phyloP scores from a whole-genome alignment of 2,329 filamentous ascomycete species.

The Fusarium hostae region DNA sequence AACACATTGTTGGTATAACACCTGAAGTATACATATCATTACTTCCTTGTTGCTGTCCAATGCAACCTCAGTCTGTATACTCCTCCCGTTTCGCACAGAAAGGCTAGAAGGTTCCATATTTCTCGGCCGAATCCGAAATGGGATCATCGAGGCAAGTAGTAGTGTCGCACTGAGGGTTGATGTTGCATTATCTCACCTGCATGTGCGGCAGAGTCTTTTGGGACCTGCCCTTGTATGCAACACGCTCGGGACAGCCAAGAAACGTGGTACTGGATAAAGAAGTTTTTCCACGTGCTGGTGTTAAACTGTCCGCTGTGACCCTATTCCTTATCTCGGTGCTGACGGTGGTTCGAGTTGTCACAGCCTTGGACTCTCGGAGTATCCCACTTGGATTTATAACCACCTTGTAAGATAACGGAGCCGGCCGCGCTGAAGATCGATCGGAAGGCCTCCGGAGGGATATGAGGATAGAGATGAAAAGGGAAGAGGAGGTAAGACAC shows the following conservation, averaged over 20 bases:
- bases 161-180: background rate
- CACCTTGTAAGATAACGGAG: background rate
- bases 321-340: background rate
- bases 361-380: accelerated
- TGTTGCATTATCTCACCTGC: background rate
- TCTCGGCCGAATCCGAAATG: background rate
- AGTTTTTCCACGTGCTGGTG: background rate
- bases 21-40: background rate
- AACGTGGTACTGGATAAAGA: background rate
- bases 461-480: accelerated
- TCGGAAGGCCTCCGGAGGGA: background rate
- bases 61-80: background rate
- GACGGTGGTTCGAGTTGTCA: background rate
- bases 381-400: background rate
- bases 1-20: background rate
- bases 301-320: background rate
- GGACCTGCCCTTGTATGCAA: background rate
- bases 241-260: background rate
- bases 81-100: accelerated
- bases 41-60: accelerated
- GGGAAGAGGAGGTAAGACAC: no score
- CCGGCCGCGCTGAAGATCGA: background rate
- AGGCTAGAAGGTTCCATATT: background rate
- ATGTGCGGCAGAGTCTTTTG: background rate
- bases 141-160: background rate